These are phyloP conservation scores for Torulaspora indica DNA, from an alignment of 805 yeast species.

Conservation along the genomic window DNA sequence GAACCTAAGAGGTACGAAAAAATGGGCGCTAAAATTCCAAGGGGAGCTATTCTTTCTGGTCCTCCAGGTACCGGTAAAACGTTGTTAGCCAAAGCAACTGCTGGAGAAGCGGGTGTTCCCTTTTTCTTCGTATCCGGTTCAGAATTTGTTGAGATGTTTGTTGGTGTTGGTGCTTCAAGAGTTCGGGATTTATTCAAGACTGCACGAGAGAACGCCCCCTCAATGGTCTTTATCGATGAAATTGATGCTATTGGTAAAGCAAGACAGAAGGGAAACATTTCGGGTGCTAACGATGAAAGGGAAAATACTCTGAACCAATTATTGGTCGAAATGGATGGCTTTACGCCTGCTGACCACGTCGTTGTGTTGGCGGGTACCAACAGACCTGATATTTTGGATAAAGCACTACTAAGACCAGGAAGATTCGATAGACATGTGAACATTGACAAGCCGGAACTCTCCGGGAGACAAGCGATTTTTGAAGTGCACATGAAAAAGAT, in stretches of 20 bases:
- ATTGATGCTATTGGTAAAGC: slow-evolving; percentile 99
- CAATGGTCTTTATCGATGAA: slow-evolving; percentile 95
- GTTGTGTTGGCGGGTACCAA: slow-evolving; percentile 98
- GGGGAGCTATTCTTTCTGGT: slow-evolving; percentile 96
- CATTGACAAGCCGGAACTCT: slow-evolving; percentile 89
- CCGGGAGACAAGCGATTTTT: slow-evolving; percentile 91
- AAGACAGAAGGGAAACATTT: slow-evolving; percentile 61
- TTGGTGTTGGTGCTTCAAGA: slow-evolving; percentile 97
- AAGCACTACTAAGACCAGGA: slow-evolving; percentile 93
- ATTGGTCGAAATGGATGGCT: slow-evolving; percentile 98
- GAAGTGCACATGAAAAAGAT: slow-evolving; percentile 76
- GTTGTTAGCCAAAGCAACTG: slow-evolving; percentile 93
- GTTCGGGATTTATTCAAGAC: slow-evolving; percentile 91
- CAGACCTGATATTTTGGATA: slow-evolving; percentile 88
- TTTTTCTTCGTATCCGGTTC: slow-evolving; percentile 95
- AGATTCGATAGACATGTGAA: slow-evolving; percentile 92
- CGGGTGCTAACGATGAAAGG: slow-evolving; percentile 92
- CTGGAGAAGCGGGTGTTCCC: slow-evolving; percentile 99
- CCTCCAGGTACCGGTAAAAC: slow-evolving; percentile 99
- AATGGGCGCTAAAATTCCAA: slow-evolving; percentile 94
- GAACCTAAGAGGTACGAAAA: slow-evolving; percentile 86
- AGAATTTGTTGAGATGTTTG: slow-evolving; percentile 97
- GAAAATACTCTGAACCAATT: slow-evolving; percentile 94
- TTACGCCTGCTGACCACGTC: slow-evolving; percentile 82
- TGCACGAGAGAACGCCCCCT: slow-evolving; percentile 91